A percentile compares a stretch with the other conserved stretches of the same genome.
These are phyloP conservation scores for Zygosaccharomyces kombuchaensis DNA, from an alignment of 805 yeast genomes.

Conservation along the genomic window DNA sequence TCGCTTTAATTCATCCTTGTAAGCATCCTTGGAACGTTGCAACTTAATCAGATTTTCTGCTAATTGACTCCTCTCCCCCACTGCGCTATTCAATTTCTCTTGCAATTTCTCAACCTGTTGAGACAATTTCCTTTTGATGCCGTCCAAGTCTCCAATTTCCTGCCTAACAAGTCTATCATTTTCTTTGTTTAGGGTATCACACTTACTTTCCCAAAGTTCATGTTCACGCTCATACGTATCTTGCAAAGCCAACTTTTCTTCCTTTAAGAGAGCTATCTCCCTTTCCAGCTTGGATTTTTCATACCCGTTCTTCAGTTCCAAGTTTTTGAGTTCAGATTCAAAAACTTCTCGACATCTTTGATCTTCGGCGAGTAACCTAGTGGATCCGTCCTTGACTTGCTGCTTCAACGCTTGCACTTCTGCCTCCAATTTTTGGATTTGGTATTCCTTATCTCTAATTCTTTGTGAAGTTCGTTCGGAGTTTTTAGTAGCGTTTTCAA, in stretches of 20 bases:
- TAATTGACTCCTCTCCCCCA: constrained; percentile 13
- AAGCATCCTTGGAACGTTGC: constrained; percentile 26
- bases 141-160: constrained; percentile 15
- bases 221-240: constrained; percentile 20
- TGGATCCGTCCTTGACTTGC: constrained; percentile 7
- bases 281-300: constrained; percentile 15
- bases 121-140: constrained; percentile 9
- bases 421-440: constrained; percentile 12
- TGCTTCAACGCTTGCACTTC: constrained; percentile 1
- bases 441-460: constrained; percentile 18
- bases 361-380: constrained; percentile 4
- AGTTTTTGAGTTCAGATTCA: constrained; percentile 10
- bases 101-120: constrained; percentile 17
- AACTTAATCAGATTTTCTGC: constrained; percentile 23
- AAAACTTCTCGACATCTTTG: constrained; percentile 7
- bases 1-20: constrained; percentile 32
- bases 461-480: constrained; percentile 19
- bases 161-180: constrained; percentile 15
- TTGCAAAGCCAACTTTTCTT: constrained; percentile 16
- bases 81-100: constrained; percentile 9
- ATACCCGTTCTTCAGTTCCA: constrained; percentile 13
- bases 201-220: constrained; percentile 16
- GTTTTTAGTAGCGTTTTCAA: constrained; percentile 20
- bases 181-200: constrained; percentile 17
- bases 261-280: constrained; percentile 15